phyloP scores from a whole-genome alignment of 257 asterid genomes.

The Vinca minor region DNA sequence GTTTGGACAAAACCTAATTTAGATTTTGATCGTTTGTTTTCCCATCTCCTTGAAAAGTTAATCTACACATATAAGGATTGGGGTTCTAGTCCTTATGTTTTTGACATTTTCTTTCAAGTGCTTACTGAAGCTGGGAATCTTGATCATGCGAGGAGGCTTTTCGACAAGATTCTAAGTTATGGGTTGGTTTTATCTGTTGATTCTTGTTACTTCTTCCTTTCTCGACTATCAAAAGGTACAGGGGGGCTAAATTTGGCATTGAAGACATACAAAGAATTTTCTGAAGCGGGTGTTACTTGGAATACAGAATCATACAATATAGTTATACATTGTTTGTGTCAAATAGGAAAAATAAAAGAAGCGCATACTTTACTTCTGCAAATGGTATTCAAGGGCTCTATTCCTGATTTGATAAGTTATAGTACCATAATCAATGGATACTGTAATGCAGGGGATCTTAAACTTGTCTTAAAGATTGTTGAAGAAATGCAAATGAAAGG shows the following conservation, averaged over 20 bases:
- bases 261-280: slow-evolving; percentile 52
- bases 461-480: slow-evolving; percentile 37
- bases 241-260: slow-evolving; percentile 41
- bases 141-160: slow-evolving; percentile 53
- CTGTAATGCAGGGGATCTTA: slow-evolving; percentile 50
- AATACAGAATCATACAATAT: slow-evolving; percentile 65
- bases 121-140: slow-evolving; percentile 53
- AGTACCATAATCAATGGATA: slow-evolving; percentile 80
- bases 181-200: slow-evolving; percentile 63
- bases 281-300: slow-evolving; percentile 68
- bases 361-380: slow-evolving; percentile 64
- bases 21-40: slow-evolving; percentile 32
- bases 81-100: slow-evolving; percentile 74
- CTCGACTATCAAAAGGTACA: slow-evolving; percentile 38
- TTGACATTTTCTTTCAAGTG: slow-evolving; percentile 69
- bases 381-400: slow-evolving; percentile 67
- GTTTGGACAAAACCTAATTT: slow-evolving; percentile 37
- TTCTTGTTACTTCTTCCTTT: slow-evolving; percentile 71
- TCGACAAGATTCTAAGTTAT: slow-evolving; percentile 62
- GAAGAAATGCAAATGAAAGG: slow-evolving; percentile 58
- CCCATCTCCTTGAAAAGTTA: slow-evolving; percentile 58
- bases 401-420: slow-evolving; percentile 74
- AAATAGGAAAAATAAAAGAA: slow-evolving; percentile 49
- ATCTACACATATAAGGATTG: slow-evolving; percentile 80
- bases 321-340: slow-evolving; percentile 65